A percentile compares a stretch with the other conserved stretches of the same genome.
These are phyloP conservation scores for Capniomyces stellatus DNA, from an alignment of 371 early-diverging fungal genomes.

Conservation along the genomic window DNA sequence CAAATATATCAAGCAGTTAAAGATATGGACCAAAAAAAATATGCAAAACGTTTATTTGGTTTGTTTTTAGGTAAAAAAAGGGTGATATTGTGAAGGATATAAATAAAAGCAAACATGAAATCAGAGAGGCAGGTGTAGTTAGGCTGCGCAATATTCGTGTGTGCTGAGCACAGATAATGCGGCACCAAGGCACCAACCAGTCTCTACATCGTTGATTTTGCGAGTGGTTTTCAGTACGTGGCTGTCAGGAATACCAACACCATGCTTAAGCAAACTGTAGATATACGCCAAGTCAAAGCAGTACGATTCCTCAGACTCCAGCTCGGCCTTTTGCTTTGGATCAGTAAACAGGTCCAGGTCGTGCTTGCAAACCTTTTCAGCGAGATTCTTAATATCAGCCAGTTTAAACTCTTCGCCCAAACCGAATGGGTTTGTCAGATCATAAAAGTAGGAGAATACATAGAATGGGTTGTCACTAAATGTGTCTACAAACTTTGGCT, in stretches of 20 bases:
- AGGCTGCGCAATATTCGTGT: conserved; percentile 13
- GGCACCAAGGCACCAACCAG: conserved; percentile 92
- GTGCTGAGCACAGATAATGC: conserved; percentile 57
- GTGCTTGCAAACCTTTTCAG: conserved; percentile 43
- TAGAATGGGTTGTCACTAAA: conserved; percentile 65
- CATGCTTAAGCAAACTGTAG: conserved; percentile 53
- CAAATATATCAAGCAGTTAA: no score
- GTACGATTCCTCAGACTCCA: conserved; percentile 24
- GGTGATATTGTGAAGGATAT: no score
- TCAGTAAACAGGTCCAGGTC: conserved; percentile 6
- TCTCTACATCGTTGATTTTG: conserved; percentile 79
- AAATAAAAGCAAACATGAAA: no score
- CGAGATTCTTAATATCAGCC: conserved; percentile 37
- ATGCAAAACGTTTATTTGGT: no score
- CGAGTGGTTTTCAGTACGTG: conserved; percentile 60
- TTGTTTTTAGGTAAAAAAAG: no score
- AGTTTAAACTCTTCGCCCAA: conserved; percentile 43
- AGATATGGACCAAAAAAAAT: no score
- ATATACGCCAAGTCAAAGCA: conserved; percentile 81
- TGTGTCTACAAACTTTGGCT: conserved; percentile 51
- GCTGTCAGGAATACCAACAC: conserved; percentile 61
- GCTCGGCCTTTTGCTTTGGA: conserved; percentile 11
- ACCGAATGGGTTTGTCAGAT: conserved; percentile 54
- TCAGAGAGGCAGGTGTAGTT: no score
- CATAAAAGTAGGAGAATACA: conserved; percentile 90